A percentile compares a stretch with the other conserved stretches of the same genome.
These are phyloP conservation scores for Oryza officinalis DNA, from an alignment of 176 grass and related monocot genomes.

Conservation along the genomic window DNA sequence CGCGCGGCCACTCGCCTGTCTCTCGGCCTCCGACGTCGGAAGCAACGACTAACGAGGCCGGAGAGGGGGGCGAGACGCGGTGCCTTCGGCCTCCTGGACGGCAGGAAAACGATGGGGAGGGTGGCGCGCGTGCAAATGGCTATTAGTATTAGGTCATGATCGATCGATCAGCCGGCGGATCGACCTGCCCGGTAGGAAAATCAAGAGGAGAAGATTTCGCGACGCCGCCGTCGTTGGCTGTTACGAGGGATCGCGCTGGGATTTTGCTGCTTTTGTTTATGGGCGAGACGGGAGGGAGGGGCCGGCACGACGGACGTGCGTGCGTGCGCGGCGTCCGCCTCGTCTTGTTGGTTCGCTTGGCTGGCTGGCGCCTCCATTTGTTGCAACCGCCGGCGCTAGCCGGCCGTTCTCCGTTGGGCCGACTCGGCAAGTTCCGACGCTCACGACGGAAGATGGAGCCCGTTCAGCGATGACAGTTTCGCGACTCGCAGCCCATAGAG, in stretches of 20 bases:
- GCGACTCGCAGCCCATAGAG: too few relatives aligned
- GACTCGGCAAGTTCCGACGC: too few relatives aligned
- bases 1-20: background rate
- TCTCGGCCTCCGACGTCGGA: background rate
- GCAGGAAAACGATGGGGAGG: background rate
- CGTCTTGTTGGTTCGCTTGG: background rate
- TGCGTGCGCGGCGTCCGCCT: background rate
- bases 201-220: background rate
- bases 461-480: too few relatives aligned
- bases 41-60: too few relatives aligned
- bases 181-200: background rate
- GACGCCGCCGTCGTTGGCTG: background rate
- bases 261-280: background rate
- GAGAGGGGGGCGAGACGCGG: background rate
- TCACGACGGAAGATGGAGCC: too few relatives aligned
- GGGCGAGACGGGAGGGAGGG: background rate
- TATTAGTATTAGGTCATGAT: background rate
- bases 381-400: background rate
- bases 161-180: too few relatives aligned
- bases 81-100: too few relatives aligned
- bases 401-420: background rate
- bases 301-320: background rate
- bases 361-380: slow-evolving; percentile 1
- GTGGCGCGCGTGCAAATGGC: too few relatives aligned
- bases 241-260: background rate